These are phyloP conservation scores for Venturia effusa DNA, from an alignment of 2,329 filamentous ascomycete genomes.

Conservation along the genomic window DNA sequence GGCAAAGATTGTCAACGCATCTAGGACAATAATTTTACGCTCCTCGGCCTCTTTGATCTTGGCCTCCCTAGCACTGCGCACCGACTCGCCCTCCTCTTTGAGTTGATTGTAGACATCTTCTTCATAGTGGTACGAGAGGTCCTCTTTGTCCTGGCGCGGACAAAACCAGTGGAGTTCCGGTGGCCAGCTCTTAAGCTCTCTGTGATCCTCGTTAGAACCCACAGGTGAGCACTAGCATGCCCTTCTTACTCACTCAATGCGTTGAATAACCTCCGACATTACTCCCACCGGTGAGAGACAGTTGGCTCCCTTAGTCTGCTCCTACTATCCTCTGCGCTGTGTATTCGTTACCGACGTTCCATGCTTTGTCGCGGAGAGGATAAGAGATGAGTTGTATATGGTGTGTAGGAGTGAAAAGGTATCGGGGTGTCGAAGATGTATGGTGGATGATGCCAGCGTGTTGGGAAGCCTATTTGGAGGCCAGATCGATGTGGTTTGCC, in stretches of 20 bases:
- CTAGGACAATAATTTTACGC: slow-evolving; percentile 30
- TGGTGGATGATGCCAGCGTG: neutral
- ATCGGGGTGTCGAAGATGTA: neutral
- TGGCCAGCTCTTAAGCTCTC: slow-evolving; percentile 27
- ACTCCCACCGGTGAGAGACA: slow-evolving; percentile 3
- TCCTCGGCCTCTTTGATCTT: slow-evolving; percentile 28
- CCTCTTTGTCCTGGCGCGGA: slow-evolving; percentile 27
- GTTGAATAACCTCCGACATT: slow-evolving; percentile 13
- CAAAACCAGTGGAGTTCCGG: slow-evolving; percentile 37
- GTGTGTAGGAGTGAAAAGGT: neutral
- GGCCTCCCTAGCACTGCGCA: slow-evolving; percentile 18
- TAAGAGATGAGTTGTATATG: neutral
- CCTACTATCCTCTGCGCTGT: neutral
- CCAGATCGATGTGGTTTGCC: neutral
- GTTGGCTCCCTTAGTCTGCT: neutral
- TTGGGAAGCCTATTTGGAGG: neutral
- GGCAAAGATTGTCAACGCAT: slow-evolving; percentile 35
- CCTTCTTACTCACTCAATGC: slow-evolving; percentile 11
- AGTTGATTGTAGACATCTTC: slow-evolving; percentile 30
- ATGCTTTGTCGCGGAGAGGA: neutral
- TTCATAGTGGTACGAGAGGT: slow-evolving; percentile 29
- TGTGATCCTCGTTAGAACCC: slow-evolving; percentile 12
- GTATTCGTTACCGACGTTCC: slow-evolving; percentile 1
- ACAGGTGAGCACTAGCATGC: neutral
- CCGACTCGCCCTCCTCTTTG: slow-evolving; percentile 19